Percentiles rank a stretch among this genome's conserved stretches.
Conservation (phyloP, 352 stramenopile species). For the Pythium sp. region DNA sequence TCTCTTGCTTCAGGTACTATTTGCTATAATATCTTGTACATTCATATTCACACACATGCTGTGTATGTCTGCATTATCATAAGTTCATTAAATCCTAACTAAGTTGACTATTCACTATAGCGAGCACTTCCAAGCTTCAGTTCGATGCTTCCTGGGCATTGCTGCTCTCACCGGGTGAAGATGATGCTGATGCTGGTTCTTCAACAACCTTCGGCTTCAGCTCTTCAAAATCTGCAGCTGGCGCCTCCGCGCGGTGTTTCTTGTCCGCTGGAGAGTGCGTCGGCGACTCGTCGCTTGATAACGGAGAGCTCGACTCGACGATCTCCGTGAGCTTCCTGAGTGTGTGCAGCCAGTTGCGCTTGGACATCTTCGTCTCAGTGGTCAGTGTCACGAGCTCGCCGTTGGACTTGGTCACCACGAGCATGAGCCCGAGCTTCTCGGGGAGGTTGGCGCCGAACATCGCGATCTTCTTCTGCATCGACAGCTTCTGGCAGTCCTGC, state of each 20-base stretch:
- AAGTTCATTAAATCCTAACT: slow-evolving; percentile 7
- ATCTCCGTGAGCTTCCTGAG: slow-evolving; percentile 16
- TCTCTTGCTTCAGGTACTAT: not conserved
- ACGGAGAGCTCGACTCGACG: slow-evolving; percentile 4
- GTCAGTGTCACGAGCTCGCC: slow-evolving; percentile 43
- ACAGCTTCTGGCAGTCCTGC: slow-evolving; percentile 53
- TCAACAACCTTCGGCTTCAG: not conserved
- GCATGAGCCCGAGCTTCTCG: slow-evolving; percentile 47
- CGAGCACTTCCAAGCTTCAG: not conserved
- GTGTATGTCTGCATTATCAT: not conserved
- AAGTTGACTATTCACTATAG: not conserved
- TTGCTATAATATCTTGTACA: not conserved
- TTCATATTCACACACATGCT: not conserved
- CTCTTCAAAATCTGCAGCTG: not conserved
- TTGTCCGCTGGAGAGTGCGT: slow-evolving; percentile 10
- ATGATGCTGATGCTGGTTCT: not conserved
- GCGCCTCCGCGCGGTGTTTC: not conserved
- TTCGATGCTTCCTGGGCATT: not conserved
- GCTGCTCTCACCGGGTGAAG: not conserved
- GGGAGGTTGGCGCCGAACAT: slow-evolving; percentile 56
- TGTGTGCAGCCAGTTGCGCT: slow-evolving; percentile 24
- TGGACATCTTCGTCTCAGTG: slow-evolving; percentile 13
- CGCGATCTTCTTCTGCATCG: slow-evolving; percentile 59
- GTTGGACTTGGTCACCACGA: slow-evolving; percentile 68
- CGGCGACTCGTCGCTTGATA: slow-evolving; percentile 1